Evolutionary conservation across 2,329 filamentous ascomycete genomes (phyloP).

Genomic region (Fusarium decemcellulare): DNA sequence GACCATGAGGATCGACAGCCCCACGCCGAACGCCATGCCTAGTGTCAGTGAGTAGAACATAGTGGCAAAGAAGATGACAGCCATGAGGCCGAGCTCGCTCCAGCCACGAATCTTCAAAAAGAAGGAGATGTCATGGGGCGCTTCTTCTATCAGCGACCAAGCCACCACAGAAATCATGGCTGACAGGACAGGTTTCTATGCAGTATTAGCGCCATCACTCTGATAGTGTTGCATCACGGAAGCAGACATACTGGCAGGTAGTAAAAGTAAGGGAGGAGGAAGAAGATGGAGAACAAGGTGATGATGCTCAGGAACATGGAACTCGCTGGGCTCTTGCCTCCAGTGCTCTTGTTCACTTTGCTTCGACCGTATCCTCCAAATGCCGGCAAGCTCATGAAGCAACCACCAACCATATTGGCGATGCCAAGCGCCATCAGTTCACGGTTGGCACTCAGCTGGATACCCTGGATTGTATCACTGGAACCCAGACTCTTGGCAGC

Average conservation of each 20-base stretch:
- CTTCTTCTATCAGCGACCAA: conserved; percentile 94
- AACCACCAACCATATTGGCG: conserved; percentile 91
- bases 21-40: conserved; percentile 94
- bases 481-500: conserved; percentile 91
- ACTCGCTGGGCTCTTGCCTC: conserved; percentile 93
- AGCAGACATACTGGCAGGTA: conserved; percentile 84
- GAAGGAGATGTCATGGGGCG: conserved; percentile 91
- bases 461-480: conserved; percentile 79
- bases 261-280: conserved; percentile 91
- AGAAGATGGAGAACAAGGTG: conserved; percentile 84
- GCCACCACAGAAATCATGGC: conserved; percentile 97
- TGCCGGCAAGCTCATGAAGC: conserved; percentile 92
- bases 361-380: conserved; percentile 97
- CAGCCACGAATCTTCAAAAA: conserved; percentile 89
- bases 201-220: conserved; percentile 12
- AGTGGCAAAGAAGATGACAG: conserved; percentile 89
- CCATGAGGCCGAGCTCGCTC: conserved; percentile 89
- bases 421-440: conserved; percentile 93
- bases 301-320: conserved; percentile 89
- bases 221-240: background rate
- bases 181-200: conserved; percentile 90
- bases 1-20: conserved; percentile 89
- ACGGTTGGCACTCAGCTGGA: conserved; percentile 89
- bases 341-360: conserved; percentile 94
- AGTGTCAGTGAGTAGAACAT: conserved; percentile 96